Conservation (phyloP, 148 eudicot species). For the Nepenthes mirabilis region DNA sequence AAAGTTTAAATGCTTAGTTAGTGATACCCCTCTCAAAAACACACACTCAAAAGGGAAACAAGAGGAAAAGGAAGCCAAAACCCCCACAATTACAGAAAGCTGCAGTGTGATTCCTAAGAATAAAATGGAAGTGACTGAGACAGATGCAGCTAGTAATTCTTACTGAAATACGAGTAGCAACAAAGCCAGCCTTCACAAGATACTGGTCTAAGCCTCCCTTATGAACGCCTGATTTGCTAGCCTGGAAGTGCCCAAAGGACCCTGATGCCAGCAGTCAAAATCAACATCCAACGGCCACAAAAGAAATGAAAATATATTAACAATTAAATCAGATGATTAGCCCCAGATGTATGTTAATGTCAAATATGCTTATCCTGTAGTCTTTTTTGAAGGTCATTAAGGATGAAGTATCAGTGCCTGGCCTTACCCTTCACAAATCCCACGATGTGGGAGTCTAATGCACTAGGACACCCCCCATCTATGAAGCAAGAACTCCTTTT, state of each 20-base stretch:
- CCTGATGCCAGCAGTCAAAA: constrained; percentile 26
- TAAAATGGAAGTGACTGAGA: not conserved
- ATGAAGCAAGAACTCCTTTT: too few relatives aligned
- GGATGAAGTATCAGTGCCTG: too few relatives aligned
- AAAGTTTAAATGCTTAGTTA: too few relatives aligned
- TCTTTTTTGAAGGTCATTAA: too few relatives aligned
- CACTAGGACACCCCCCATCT: too few relatives aligned
- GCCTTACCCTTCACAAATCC: too few relatives aligned
- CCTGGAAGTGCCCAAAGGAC: constrained; percentile 98
- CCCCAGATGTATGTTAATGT: too few relatives aligned
- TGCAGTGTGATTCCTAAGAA: not conserved
- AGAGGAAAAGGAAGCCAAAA: not conserved
- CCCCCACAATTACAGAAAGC: not conserved
- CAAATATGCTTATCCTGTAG: too few relatives aligned
- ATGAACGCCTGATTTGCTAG: constrained; percentile 97
- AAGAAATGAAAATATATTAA: too few relatives aligned
- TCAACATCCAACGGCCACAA: not conserved
- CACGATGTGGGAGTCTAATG: too few relatives aligned
- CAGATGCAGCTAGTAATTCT: constrained; percentile 6
- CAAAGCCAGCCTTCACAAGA: constrained; percentile 95
- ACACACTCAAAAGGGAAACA: not conserved
- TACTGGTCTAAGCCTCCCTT: constrained; percentile 61
- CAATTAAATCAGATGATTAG: too few relatives aligned
- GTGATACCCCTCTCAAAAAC: not conserved
- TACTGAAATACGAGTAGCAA: constrained; percentile 95